phyloP scores from a whole-genome alignment of 495 filamentous ascomycete genomes.

The Xylaria curta region DNA sequence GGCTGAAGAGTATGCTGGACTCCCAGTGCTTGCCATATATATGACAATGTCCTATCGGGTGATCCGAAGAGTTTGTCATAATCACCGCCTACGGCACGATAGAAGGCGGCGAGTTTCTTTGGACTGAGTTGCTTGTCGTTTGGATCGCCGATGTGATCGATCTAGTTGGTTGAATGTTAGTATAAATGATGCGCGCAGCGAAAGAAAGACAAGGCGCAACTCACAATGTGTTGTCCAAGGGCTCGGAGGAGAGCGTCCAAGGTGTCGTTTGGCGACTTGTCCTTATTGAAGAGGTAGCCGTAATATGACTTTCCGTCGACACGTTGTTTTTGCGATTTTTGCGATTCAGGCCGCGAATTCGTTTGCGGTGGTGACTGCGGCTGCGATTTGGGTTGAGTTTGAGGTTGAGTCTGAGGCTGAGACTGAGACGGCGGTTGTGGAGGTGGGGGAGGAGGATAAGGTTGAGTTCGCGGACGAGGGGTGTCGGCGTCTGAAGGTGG shows the following conservation, averaged over 20 bases:
- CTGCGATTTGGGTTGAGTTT: conserved; percentile 21
- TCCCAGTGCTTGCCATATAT: conserved; percentile 89
- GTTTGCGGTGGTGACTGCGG: conserved; percentile 23
- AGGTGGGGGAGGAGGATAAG: conserved; percentile 22
- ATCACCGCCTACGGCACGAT: conserved; percentile 85
- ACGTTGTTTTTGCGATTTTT: conserved; percentile 8
- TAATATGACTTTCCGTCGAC: conserved; percentile 62
- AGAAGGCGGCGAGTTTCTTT: conserved; percentile 84
- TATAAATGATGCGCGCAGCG: conserved; percentile 20
- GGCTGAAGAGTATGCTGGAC: conserved; percentile 79
- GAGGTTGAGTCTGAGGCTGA: not conserved
- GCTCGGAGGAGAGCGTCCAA: conserved; percentile 80
- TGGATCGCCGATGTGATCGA: conserved; percentile 68
- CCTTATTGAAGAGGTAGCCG: conserved; percentile 81
- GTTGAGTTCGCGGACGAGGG: conserved; percentile 19
- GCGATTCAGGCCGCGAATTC: conserved; percentile 3
- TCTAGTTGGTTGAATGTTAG: conserved; percentile 43
- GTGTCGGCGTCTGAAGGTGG: conserved; percentile 13
- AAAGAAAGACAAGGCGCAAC: conserved; percentile 34
- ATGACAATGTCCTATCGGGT: conserved; percentile 75
- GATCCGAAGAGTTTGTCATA: conserved; percentile 87
- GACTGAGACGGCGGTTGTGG: not conserved
- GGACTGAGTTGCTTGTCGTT: conserved; percentile 73
- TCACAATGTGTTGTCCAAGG: conserved; percentile 82
- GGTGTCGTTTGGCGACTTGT: conserved; percentile 77